Evolutionary conservation across 176 grass and related monocot genomes (phyloP).

Genomic region (Pontederia crassipes): DNA sequence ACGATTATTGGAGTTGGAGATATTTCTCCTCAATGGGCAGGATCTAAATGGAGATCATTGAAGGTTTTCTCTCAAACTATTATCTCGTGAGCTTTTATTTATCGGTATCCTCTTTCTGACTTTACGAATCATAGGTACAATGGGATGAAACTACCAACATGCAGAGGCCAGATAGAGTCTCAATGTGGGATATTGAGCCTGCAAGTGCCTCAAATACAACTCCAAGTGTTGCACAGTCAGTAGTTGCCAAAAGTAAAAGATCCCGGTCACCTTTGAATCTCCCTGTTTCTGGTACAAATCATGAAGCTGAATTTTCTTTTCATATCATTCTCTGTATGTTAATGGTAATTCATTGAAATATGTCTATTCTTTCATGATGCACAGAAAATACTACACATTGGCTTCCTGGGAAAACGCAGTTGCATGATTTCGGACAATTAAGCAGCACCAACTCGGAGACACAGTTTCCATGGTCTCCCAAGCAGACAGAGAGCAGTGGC

Average conservation of each 20-base stretch:
- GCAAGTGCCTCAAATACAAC: conserved; percentile 20
- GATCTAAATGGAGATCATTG: conserved; percentile 65
- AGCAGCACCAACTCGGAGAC: neutral
- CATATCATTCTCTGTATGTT: conserved; percentile 5
- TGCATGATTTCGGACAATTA: conserved; percentile 1
- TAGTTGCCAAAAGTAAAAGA: conserved; percentile 39
- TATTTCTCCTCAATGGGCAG: conserved; percentile 50
- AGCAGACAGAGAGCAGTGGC: neutral
- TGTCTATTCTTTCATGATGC: neutral
- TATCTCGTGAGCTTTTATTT: neutral
- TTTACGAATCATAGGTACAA: conserved; percentile 37
- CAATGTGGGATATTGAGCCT: conserved; percentile 78
- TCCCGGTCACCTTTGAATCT: conserved; percentile 28
- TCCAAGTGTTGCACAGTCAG: conserved; percentile 32
- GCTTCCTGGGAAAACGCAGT: conserved; percentile 8
- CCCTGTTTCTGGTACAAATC: neutral
- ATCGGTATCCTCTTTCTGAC: neutral
- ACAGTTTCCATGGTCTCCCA: neutral
- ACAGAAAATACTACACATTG: conserved; percentile 19
- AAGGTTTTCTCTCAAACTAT: conserved; percentile 34
- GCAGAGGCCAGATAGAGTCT: conserved; percentile 58
- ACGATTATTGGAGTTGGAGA: conserved; percentile 60
- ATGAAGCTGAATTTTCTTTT: conserved; percentile 1
- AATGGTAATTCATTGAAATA: neutral
- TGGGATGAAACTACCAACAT: conserved; percentile 61